phyloP scores from a whole-genome alignment of 1,284 basidiomycete species.

The Agroathelia rolfsii region DNA sequence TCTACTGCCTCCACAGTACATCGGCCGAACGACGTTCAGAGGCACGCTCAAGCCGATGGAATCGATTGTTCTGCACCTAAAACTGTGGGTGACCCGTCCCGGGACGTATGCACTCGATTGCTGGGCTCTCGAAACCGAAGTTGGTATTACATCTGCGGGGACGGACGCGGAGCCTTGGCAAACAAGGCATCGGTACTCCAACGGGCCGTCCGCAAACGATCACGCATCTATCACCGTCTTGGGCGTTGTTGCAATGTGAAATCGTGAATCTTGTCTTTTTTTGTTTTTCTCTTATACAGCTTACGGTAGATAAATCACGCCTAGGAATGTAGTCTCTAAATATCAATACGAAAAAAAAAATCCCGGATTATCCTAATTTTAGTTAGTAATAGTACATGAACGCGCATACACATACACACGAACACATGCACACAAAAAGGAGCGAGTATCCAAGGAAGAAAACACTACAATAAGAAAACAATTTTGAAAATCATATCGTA shows the following conservation, averaged over 20 bases:
- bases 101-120: constrained; percentile 55
- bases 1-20: constrained; percentile 40
- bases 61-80: constrained; percentile 31
- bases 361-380: no score
- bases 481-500: no score
- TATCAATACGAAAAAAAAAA: no score
- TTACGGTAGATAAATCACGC: no score
- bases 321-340: no score
- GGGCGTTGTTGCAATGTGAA: constrained; percentile 13
- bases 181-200: constrained; percentile 40
- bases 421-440: no score
- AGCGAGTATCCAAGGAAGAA: no score
- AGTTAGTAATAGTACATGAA: no score
- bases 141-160: constrained; percentile 28
- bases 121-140: constrained; percentile 59
- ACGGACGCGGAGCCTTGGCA: constrained; percentile 16
- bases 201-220: constrained; percentile 31
- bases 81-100: constrained; percentile 48
- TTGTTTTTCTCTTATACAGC: no score
- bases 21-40: constrained; percentile 51
- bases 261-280: no score
- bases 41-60: constrained; percentile 43
- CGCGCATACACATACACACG: no score
- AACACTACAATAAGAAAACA: no score
- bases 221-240: constrained; percentile 35